Conservation (phyloP, 768 basidiomycete species). For the Serpula lacrymans region DNA sequence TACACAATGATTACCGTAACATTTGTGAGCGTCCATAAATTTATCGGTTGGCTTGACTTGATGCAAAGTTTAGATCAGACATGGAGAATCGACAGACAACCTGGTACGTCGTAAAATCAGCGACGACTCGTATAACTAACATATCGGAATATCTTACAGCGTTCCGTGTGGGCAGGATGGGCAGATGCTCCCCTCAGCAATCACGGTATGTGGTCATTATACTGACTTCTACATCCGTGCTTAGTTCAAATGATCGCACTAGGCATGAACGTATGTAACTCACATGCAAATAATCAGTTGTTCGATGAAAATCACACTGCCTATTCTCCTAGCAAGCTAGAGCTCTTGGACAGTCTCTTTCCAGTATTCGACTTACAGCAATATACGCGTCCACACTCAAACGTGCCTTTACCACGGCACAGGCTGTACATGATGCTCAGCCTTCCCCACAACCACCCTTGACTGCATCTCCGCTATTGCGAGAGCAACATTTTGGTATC, state of each 20-base stretch:
- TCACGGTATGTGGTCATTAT: constrained; percentile 50
- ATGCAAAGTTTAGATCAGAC: constrained; percentile 67
- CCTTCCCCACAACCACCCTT: constrained; percentile 43
- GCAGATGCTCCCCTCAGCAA: constrained; percentile 70
- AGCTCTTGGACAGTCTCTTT: constrained; percentile 55
- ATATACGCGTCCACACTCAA: constrained; percentile 68
- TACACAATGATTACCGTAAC: no score
- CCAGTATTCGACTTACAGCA: constrained; percentile 43
- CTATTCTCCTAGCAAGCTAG: constrained; percentile 51
- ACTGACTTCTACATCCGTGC: neutral
- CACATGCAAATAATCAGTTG: neutral
- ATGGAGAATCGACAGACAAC: constrained; percentile 79
- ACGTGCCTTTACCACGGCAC: constrained; percentile 61
- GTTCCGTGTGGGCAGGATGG: constrained; percentile 70
- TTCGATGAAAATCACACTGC: constrained; percentile 25
- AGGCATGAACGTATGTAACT: constrained; percentile 58
- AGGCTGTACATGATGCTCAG: constrained; percentile 51
- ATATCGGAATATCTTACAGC: constrained; percentile 23
- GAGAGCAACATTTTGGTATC: constrained; percentile 68
- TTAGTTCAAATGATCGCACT: constrained; percentile 8
- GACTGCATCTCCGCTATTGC: constrained; percentile 46
- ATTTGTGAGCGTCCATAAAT: no score
- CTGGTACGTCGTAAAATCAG: constrained; percentile 38
- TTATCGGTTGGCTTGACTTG: no score
- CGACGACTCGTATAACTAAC: no score